phyloP scores from a whole-genome alignment of 2,329 filamentous ascomycete genomes.

The Aspergillus calidoustus region DNA sequence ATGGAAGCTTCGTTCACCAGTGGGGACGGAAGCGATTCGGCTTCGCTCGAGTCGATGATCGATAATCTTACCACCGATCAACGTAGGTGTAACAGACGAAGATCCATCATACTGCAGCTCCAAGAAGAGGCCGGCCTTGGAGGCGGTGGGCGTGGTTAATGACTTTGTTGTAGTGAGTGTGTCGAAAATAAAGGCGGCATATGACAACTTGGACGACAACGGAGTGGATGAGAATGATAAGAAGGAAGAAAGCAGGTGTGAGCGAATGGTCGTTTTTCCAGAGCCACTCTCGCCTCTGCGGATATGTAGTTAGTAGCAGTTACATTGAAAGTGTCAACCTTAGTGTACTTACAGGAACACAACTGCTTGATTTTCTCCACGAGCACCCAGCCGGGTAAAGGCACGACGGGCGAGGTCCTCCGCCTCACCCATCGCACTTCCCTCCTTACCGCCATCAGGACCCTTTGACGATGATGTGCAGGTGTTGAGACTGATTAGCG shows the following conservation, averaged over 20 bases:
- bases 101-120: slow-evolving; percentile 96
- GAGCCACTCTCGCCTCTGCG: slow-evolving; percentile 89
- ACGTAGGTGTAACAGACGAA: slow-evolving; percentile 77
- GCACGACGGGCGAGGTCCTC: slow-evolving; percentile 89
- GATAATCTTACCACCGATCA: slow-evolving; percentile 92
- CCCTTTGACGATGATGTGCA: slow-evolving; percentile 89
- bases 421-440: slow-evolving; percentile 87
- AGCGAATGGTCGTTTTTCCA: slow-evolving; percentile 92
- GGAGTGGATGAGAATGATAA: slow-evolving; percentile 91
- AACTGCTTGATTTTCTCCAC: slow-evolving; percentile 90
- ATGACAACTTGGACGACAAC: slow-evolving; percentile 87
- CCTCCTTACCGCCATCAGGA: slow-evolving; percentile 86
- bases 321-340: background rate
- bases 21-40: slow-evolving; percentile 87
- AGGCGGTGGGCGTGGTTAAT: slow-evolving; percentile 90
- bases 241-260: slow-evolving; percentile 83
- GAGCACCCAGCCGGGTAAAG: slow-evolving; percentile 80
- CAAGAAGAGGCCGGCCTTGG: slow-evolving; percentile 92
- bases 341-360: slow-evolving; percentile 78
- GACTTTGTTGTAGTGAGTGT: slow-evolving; percentile 97
- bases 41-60: slow-evolving; percentile 93
- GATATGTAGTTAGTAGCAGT: slow-evolving; percentile 32
- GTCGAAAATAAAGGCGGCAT: slow-evolving; percentile 94
- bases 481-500: slow-evolving; percentile 89
- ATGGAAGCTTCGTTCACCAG: slow-evolving; percentile 95